A percentile compares a stretch with the other conserved stretches of the same genome.
phyloP scores from a whole-genome alignment of 805 yeast species.

The Teunomyces cretensis region DNA sequence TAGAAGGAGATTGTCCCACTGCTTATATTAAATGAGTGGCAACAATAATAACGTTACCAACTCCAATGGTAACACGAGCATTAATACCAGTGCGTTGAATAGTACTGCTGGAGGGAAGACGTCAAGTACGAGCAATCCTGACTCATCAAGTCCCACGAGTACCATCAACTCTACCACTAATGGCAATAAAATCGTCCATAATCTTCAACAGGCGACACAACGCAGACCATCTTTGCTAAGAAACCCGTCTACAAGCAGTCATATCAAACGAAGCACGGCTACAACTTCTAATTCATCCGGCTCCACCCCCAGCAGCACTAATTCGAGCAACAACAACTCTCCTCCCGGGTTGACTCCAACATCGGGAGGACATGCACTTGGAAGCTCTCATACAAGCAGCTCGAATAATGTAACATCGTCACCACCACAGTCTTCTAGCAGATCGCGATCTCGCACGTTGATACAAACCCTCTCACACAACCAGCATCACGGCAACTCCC shows the following conservation, averaged over 20 bases:
- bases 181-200: background rate
- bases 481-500: constrained; percentile 23
- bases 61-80: background rate
- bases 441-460: constrained; percentile 18
- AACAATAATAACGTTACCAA: background rate
- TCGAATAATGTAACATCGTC: background rate
- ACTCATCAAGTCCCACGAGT: background rate
- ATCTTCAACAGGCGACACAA: background rate
- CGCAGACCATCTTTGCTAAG: background rate
- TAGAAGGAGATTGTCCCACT: background rate
- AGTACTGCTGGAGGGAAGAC: background rate
- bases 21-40: background rate
- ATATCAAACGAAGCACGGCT: background rate
- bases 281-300: background rate
- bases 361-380: background rate
- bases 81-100: background rate
- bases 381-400: background rate
- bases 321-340: background rate
- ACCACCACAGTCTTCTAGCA: background rate
- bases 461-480: constrained; percentile 17
- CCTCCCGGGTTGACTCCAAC: background rate
- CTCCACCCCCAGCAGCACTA: background rate
- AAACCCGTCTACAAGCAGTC: constrained; percentile 1
- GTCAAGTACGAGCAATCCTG: background rate
- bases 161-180: background rate